Conservation (phyloP, 2,329 filamentous ascomycete genomes). For the Sphaceloma murrayae region DNA sequence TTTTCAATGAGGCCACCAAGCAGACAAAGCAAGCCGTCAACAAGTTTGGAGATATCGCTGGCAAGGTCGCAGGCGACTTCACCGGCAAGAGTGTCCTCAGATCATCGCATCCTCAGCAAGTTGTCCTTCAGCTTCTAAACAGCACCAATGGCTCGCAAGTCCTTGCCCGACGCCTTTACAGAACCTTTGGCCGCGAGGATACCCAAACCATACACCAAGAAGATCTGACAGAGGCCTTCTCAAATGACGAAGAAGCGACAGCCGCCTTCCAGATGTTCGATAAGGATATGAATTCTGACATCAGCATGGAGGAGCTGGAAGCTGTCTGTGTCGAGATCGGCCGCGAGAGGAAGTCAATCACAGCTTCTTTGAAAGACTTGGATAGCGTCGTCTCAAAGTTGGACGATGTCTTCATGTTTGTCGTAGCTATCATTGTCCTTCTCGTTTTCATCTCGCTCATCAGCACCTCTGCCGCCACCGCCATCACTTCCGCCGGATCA, state of each 20-base stretch:
- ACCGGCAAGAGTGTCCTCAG: conserved; percentile 62
- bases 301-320: conserved; percentile 90
- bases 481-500: conserved; percentile 81
- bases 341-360: conserved; percentile 88
- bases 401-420: conserved; percentile 78
- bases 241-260: conserved; percentile 74
- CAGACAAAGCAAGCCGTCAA: conserved; percentile 66
- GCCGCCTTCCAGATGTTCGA: conserved; percentile 89
- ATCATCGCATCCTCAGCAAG: conserved; percentile 72
- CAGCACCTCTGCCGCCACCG: conserved; percentile 79
- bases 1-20: conserved; percentile 59
- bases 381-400: conserved; percentile 89
- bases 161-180: conserved; percentile 76
- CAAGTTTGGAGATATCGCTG: conserved; percentile 77
- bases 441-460: conserved; percentile 84
- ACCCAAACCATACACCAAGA: conserved; percentile 68
- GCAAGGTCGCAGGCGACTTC: conserved; percentile 81
- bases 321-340: conserved; percentile 90
- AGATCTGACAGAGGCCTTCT: conserved; percentile 70
- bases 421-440: conserved; percentile 69
- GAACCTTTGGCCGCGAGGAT: conserved; percentile 67
- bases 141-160: conserved; percentile 68
- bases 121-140: conserved; percentile 67
- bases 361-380: conserved; percentile 85
- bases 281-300: conserved; percentile 92